These are phyloP conservation scores for Xylariomycetidae sp. DNA, from an alignment of 2,329 filamentous ascomycete genomes.

Conservation along the genomic window DNA sequence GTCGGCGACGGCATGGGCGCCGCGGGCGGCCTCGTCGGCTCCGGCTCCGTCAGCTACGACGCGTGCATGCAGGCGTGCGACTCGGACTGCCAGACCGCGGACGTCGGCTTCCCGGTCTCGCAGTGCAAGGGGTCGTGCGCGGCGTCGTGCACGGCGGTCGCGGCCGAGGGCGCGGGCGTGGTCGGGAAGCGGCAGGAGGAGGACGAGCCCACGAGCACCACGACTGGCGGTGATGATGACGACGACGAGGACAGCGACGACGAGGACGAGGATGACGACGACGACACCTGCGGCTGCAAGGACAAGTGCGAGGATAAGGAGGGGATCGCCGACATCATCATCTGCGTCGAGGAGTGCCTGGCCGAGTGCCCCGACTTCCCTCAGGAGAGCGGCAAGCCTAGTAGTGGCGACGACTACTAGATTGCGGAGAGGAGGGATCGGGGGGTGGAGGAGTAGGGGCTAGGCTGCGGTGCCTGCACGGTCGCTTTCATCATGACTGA, in stretches of 20 bases:
- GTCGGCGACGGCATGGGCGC: neutral
- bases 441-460: neutral
- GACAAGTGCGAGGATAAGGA: neutral
- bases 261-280: neutral
- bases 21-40: neutral
- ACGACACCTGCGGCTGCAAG: neutral
- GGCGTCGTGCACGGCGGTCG: neutral
- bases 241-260: neutral
- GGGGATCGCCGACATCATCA: neutral
- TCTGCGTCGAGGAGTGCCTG: conserved; percentile 2
- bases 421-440: neutral
- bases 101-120: neutral
- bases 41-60: neutral
- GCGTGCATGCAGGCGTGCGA: neutral
- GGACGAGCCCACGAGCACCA: too few species aligned
- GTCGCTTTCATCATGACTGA: conserved; percentile 9
- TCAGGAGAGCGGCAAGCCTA: neutral
- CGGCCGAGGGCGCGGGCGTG: neutral
- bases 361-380: neutral
- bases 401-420: neutral
- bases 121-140: neutral
- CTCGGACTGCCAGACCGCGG: conserved; percentile 1
- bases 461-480: neutral
- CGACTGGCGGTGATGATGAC: neutral
- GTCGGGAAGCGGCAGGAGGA: neutral